A percentile compares a stretch with the other conserved stretches of the same genome.
Evolutionary conservation across 2,329 filamentous ascomycete genomes (phyloP).

Genomic region (Rosellinia necatrix): DNA sequence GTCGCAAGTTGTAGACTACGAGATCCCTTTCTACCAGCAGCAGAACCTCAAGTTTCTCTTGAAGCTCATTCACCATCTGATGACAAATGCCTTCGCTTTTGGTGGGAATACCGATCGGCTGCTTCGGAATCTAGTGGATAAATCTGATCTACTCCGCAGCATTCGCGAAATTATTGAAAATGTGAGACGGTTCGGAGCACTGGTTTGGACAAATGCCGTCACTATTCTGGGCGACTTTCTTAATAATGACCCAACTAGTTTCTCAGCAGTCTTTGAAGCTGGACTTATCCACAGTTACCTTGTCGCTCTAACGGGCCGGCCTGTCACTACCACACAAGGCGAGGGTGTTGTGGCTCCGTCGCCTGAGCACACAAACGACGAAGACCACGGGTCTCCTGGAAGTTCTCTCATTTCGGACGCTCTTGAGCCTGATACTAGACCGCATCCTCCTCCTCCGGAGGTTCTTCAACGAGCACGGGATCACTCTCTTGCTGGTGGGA

Average conservation of each 20-base stretch:
- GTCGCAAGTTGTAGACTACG: conserved; percentile 87
- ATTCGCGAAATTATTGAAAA: conserved; percentile 83
- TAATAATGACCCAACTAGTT: conserved; percentile 98
- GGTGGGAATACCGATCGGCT: conserved; percentile 87
- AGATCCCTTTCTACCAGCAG: conserved; percentile 90
- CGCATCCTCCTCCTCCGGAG: conserved; percentile 59
- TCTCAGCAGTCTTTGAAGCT: conserved; percentile 92
- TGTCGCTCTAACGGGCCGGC: conserved; percentile 71
- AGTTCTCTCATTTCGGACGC: conserved; percentile 47
- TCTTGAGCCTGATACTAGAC: conserved; percentile 47
- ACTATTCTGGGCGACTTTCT: conserved; percentile 95
- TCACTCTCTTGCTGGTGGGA: conserved; percentile 65
- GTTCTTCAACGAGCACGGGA: conserved; percentile 52
- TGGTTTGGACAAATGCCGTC: conserved; percentile 94
- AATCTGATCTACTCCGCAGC: conserved; percentile 78
- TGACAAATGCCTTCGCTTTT: conserved; percentile 72
- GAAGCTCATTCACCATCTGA: conserved; percentile 95
- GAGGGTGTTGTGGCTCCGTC: conserved; percentile 40
- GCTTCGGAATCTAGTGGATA: conserved; percentile 91
- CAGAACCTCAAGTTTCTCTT: conserved; percentile 92
- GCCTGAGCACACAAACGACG: conserved; percentile 42
- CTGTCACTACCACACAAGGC: conserved; percentile 46
- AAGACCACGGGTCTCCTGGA: conserved; percentile 43
- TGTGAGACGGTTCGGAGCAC: conserved; percentile 79
- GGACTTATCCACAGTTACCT: conserved; percentile 86